These are phyloP conservation scores for Sorghum bicolor DNA, from an alignment of 176 grass and related monocot species.

Conservation along the genomic window DNA sequence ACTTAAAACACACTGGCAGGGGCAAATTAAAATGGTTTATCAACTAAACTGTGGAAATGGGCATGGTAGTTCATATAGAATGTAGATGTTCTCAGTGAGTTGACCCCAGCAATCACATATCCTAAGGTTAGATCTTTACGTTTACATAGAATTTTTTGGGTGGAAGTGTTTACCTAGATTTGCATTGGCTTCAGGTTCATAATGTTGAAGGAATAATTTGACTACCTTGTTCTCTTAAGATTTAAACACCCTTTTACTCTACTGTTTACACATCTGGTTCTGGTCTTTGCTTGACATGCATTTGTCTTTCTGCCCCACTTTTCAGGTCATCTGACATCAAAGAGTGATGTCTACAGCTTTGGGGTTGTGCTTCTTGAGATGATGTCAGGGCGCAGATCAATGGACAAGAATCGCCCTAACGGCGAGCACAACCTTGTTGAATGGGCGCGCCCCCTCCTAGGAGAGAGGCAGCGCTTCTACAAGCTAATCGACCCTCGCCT, in stretches of 20 bases:
- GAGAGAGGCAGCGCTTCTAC: constrained; percentile 75
- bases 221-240: neutral
- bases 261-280: neutral
- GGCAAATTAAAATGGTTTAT: neutral
- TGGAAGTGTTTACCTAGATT: neutral
- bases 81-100: neutral
- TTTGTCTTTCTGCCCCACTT: neutral
- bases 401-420: constrained; percentile 81
- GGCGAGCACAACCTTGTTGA: constrained; percentile 84
- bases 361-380: constrained; percentile 82
- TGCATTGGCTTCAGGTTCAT: neutral
- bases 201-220: neutral
- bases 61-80: neutral
- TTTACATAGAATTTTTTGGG: neutral
- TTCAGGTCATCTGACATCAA: constrained; percentile 86
- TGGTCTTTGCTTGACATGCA: neutral
- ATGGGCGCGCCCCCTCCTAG: constrained; percentile 70
- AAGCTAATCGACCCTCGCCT: constrained; percentile 66
- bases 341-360: constrained; percentile 82
- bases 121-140: neutral
- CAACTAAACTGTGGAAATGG: neutral
- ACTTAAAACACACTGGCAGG: neutral
- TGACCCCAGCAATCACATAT: neutral
- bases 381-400: constrained; percentile 80
- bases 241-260: neutral